These are phyloP conservation scores for Penicillium palitans DNA, from an alignment of 2,329 filamentous ascomycete genomes.

Conservation along the genomic window DNA sequence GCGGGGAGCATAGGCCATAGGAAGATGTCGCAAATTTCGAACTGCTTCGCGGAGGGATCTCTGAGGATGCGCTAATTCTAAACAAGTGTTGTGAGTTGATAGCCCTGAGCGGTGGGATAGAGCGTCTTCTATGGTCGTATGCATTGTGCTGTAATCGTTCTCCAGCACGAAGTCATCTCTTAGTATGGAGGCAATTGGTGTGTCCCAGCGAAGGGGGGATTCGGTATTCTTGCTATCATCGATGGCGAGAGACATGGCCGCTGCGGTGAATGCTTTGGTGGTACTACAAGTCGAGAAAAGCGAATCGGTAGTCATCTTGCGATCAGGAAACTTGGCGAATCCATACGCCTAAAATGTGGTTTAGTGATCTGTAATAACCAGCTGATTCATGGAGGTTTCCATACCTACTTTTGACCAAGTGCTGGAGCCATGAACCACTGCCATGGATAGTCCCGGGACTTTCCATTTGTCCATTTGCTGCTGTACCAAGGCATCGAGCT, in stretches of 20 bases:
- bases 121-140: slow-evolving; percentile 37
- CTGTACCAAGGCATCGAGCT: slow-evolving; percentile 23
- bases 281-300: slow-evolving; percentile 31
- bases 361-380: not conserved
- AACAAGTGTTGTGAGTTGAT: slow-evolving; percentile 20
- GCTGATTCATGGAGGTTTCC: not conserved
- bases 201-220: slow-evolving; percentile 36
- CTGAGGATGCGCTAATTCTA: not conserved
- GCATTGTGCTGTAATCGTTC: slow-evolving; percentile 28
- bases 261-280: slow-evolving; percentile 32
- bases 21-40: slow-evolving; percentile 21
- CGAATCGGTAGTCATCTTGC: slow-evolving; percentile 24
- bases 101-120: slow-evolving; percentile 37
- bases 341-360: slow-evolving; percentile 25
- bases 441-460: too few species aligned
- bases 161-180: slow-evolving; percentile 36
- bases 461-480: slow-evolving; percentile 23
- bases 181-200: slow-evolving; percentile 38
- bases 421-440: too few species aligned
- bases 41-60: slow-evolving; percentile 16
- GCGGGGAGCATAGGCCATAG: slow-evolving; percentile 21
- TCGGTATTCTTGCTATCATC: slow-evolving; percentile 20
- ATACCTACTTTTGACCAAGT: too few species aligned
- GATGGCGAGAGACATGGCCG: slow-evolving; percentile 24
- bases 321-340: slow-evolving; percentile 27